Conservation (phyloP, 768 basidiomycete species). For the Trametes sanguinea region DNA sequence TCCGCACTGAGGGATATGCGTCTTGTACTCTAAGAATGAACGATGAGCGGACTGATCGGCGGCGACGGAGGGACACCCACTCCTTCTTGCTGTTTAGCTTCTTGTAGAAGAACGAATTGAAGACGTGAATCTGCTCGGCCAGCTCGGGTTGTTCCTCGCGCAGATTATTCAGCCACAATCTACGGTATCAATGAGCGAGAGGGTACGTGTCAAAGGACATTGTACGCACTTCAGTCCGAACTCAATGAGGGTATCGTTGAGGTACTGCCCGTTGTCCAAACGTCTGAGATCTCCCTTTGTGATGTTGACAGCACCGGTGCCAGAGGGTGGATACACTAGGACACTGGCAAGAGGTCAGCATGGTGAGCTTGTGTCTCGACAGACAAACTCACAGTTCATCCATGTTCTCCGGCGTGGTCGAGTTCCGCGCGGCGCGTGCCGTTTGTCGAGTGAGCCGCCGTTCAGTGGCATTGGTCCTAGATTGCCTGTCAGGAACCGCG, state of each 20-base stretch:
- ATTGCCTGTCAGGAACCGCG: not conserved
- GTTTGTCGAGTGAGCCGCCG: slow-evolving; percentile 19
- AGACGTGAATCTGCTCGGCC: slow-evolving; percentile 80
- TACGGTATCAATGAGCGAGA: slow-evolving; percentile 33
- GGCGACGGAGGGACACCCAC: not conserved
- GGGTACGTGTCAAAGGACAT: slow-evolving; percentile 31
- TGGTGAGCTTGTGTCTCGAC: not conserved
- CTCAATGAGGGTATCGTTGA: slow-evolving; percentile 97
- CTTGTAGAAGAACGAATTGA: slow-evolving; percentile 98
- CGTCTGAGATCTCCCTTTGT: slow-evolving; percentile 77
- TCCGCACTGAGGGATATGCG: slow-evolving; percentile 82
- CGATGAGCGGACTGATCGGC: not conserved
- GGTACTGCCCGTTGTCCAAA: slow-evolving; percentile 75
- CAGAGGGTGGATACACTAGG: slow-evolving; percentile 70
- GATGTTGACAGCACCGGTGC: slow-evolving; percentile 77
- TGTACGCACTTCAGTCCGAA: slow-evolving; percentile 80
- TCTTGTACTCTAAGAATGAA: slow-evolving; percentile 46
- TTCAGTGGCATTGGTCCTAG: not conserved
- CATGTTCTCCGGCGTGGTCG: slow-evolving; percentile 38
- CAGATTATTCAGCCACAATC: slow-evolving; percentile 69
- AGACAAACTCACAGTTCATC: slow-evolving; percentile 63
- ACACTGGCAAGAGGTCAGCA: slow-evolving; percentile 47
- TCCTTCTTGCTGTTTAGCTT: slow-evolving; percentile 78
- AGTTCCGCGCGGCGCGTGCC: not conserved
- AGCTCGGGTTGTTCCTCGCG: slow-evolving; percentile 56